Evolutionary conservation across 2,329 filamentous ascomycete genomes (phyloP).

Genomic region (Akanthomyces uredinophilus): DNA sequence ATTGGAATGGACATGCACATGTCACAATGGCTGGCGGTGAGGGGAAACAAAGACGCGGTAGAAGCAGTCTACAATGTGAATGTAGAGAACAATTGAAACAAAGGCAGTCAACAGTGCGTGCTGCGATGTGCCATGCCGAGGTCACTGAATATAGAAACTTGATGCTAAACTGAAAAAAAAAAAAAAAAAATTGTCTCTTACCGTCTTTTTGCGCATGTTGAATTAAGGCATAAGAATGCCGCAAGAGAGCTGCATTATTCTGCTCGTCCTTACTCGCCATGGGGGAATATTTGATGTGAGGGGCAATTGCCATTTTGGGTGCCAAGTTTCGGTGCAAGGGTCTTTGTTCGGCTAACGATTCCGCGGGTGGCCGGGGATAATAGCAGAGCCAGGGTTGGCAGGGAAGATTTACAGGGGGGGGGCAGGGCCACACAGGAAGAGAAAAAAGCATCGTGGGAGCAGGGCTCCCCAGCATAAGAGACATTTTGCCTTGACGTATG

Average conservation of each 20-base stretch:
- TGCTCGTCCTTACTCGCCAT: neutral
- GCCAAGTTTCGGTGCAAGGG: conserved; percentile 6
- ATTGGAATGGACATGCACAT: neutral
- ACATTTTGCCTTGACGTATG: neutral
- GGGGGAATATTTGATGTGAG: neutral
- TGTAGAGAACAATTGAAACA: too few relatives aligned
- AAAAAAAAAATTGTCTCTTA: too few relatives aligned
- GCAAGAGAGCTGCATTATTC: neutral
- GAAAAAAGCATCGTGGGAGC: neutral
- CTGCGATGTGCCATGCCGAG: too few relatives aligned
- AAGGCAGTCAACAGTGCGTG: too few relatives aligned
- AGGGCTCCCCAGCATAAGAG: neutral
- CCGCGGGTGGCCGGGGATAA: neutral
- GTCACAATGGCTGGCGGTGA: neutral
- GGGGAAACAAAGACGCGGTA: neutral
- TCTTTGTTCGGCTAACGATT: neutral
- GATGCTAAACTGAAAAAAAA: too few relatives aligned
- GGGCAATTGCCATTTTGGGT: conserved; percentile 8
- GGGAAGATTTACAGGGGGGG: neutral
- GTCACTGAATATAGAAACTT: too few relatives aligned
- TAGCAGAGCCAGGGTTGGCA: neutral
- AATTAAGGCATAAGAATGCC: too few relatives aligned
- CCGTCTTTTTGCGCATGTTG: too few relatives aligned
- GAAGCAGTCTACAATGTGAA: neutral
- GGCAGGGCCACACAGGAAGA: neutral